Evolutionary conservation across 2,329 filamentous ascomycete species (phyloP).

Genomic region (Elsinoe ampelina): DNA sequence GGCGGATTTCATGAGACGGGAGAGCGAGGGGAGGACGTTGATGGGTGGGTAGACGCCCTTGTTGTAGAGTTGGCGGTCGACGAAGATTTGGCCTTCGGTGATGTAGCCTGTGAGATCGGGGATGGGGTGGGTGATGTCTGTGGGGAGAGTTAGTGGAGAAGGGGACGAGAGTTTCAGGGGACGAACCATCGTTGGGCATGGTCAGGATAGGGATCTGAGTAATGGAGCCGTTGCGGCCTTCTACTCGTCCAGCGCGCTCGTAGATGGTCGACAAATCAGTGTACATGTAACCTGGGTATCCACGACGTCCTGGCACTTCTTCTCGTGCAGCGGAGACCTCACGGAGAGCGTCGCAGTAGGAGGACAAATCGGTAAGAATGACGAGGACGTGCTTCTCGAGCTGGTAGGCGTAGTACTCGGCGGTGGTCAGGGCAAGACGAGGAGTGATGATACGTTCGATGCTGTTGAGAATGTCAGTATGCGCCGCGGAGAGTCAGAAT

Average conservation of each 20-base stretch:
- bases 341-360: slow-evolving; percentile 97
- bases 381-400: slow-evolving; percentile 99
- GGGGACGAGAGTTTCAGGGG: slow-evolving; percentile 13
- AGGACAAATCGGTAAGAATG: slow-evolving; percentile 94
- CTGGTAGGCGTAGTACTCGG: slow-evolving; percentile 99
- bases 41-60: slow-evolving; percentile 98
- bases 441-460: slow-evolving; percentile 99
- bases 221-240: slow-evolving; percentile 94
- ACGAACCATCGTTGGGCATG: slow-evolving; percentile 88
- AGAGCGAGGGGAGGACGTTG: slow-evolving; percentile 95
- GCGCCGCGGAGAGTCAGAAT: neutral
- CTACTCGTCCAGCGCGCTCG: slow-evolving; percentile 95
- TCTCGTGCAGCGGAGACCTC: slow-evolving; percentile 96
- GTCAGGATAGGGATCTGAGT: slow-evolving; percentile 98
- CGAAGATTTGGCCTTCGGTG: slow-evolving; percentile 96
- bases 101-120: slow-evolving; percentile 98
- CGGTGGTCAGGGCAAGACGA: slow-evolving; percentile 92
- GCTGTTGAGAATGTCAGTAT: slow-evolving; percentile 38
- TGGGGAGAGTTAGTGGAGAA: neutral
- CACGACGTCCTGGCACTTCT: slow-evolving; percentile 97
- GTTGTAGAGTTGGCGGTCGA: slow-evolving; percentile 89
- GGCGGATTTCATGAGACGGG: slow-evolving; percentile 99
- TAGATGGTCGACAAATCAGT: slow-evolving; percentile 99
- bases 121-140: slow-evolving; percentile 95
- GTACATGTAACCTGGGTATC: slow-evolving; percentile 99